A percentile compares a stretch with the other conserved stretches of the same genome.
Conservation (phyloP, 2,329 filamentous ascomycete genomes). For the Xylariaceae sp. region DNA sequence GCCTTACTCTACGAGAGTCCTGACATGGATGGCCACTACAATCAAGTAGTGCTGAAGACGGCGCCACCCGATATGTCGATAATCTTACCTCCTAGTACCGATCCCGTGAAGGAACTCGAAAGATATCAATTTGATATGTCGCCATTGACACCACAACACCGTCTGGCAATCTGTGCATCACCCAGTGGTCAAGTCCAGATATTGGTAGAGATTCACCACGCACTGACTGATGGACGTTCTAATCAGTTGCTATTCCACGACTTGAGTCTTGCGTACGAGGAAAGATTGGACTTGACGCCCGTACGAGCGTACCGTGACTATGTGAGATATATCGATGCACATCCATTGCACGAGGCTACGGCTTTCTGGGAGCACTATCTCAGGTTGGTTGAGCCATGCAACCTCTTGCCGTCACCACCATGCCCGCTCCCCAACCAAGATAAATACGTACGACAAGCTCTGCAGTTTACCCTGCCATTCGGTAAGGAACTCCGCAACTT, state of each 20-base stretch:
- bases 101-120: not conserved
- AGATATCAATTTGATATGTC: slow-evolving; percentile 2
- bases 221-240: slow-evolving; percentile 9
- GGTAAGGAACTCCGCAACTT: not conserved
- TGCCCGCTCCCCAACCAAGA: not conserved
- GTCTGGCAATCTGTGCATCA: slow-evolving; percentile 6
- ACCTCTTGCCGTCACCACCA: slow-evolving; percentile 1
- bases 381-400: slow-evolving; percentile 1
- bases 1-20: slow-evolving; percentile 6
- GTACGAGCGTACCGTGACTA: not conserved
- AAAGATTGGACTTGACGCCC: not conserved
- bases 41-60: slow-evolving; percentile 7
- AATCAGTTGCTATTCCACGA: slow-evolving; percentile 3
- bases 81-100: not conserved
- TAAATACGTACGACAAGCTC: not conserved
- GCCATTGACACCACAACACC: slow-evolving; percentile 1
- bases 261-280: slow-evolving; percentile 5
- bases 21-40: not conserved
- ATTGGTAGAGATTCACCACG: slow-evolving; percentile 6
- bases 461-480: not conserved
- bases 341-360: not conserved
- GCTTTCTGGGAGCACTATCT: slow-evolving; percentile 6
- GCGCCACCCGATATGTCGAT: not conserved
- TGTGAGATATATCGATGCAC: not conserved
- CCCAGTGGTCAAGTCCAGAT: slow-evolving; percentile 1